phyloP scores from a whole-genome alignment of 495 filamentous ascomycete species.

The Podospora tetraspora region DNA sequence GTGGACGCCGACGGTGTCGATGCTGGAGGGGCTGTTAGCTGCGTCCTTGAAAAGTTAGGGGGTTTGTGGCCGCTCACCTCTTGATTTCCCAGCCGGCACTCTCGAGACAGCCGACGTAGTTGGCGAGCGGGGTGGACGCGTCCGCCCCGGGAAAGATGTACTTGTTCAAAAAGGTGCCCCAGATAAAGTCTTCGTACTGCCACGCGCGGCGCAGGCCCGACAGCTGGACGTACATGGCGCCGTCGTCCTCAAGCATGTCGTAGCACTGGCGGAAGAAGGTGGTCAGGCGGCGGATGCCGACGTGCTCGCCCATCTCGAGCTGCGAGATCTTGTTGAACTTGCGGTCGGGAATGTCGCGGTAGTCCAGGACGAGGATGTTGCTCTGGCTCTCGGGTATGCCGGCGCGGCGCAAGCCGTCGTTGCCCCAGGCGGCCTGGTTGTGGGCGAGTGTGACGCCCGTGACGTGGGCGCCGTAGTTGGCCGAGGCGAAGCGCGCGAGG shows the following conservation, averaged over 20 bases:
- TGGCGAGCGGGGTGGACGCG: conserved; percentile 73
- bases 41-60: too few species aligned
- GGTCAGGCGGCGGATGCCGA: conserved; percentile 69
- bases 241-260: conserved; percentile 85
- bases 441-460: conserved; percentile 77
- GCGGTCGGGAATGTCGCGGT: conserved; percentile 71
- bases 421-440: conserved; percentile 83
- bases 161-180: conserved; percentile 90
- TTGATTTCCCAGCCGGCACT: conserved; percentile 74
- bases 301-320: conserved; percentile 88
- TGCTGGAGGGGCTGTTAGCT: conserved; percentile 4
- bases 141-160: conserved; percentile 90
- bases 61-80: conserved; percentile 11
- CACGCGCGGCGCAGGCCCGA: conserved; percentile 74
- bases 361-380: conserved; percentile 74
- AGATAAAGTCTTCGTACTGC: conserved; percentile 86
- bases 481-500: conserved; percentile 69
- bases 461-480: conserved; percentile 70
- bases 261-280: conserved; percentile 66
- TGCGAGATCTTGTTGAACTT: conserved; percentile 80
- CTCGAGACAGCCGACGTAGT: conserved; percentile 63
- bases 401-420: conserved; percentile 62
- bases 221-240: conserved; percentile 76
- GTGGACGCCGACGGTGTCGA: conserved; percentile 91
- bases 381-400: conserved; percentile 66